These are phyloP conservation scores for Ceratobasidium sp. DNA, from an alignment of 1,284 basidiomycete species.

Conservation along the genomic window DNA sequence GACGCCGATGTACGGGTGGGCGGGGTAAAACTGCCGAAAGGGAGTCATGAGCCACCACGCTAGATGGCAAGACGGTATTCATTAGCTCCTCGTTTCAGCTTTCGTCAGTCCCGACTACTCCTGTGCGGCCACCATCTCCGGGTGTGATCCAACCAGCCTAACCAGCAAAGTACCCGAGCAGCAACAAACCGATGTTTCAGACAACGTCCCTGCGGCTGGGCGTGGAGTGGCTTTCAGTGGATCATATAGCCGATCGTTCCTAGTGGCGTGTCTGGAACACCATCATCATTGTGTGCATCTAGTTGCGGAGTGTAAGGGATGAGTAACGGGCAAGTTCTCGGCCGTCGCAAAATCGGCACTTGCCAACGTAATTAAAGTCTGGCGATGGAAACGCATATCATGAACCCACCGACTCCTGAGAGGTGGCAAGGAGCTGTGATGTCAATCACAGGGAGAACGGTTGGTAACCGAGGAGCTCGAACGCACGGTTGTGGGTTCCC, in stretches of 20 bases:
- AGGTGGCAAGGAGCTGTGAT: neutral
- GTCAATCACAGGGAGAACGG: constrained; percentile 23
- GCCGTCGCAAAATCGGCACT: constrained; percentile 5
- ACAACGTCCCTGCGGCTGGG: neutral
- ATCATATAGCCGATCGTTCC: neutral
- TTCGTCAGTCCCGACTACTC: neutral
- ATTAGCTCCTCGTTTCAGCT: constrained; percentile 14
- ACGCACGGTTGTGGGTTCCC: constrained; percentile 8
- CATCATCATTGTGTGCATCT: neutral
- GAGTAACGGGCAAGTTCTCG: neutral
- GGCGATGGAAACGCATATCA: neutral
- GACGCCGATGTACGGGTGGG: neutral
- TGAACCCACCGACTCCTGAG: neutral
- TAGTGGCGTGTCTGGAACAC: neutral
- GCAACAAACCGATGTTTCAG: neutral
- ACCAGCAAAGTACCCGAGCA: neutral
- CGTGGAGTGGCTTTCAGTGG: neutral
- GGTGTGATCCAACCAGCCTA: neutral
- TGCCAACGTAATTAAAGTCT: no score
- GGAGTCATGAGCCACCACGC: constrained; percentile 1
- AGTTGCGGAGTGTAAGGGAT: neutral
- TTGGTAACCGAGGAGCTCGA: neutral
- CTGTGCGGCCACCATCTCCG: neutral
- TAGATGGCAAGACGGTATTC: neutral
- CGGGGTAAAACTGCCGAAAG: neutral